Base-by-base conservation (phyloP, 2,329 filamentous ascomycete genomes). In the Alternaria gaisen region DNA sequence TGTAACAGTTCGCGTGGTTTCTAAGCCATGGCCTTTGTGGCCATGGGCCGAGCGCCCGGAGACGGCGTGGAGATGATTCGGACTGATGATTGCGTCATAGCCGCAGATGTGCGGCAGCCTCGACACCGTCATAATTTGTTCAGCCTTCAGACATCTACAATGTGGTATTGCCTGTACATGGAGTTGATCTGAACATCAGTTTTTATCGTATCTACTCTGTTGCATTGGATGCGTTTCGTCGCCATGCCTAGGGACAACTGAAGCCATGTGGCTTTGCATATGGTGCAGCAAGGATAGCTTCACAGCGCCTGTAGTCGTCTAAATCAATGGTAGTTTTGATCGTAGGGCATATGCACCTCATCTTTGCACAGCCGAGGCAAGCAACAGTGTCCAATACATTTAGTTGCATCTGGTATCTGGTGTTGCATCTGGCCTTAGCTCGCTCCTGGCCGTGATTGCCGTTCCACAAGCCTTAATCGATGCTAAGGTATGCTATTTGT, bases 1-100 rank as follows among this genome's bases (percentile, higher is more conserved):
- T 58, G 58, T 60, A 59, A 64, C 36, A 28, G 4, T 36, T 32
- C 28, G 42, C n/a, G 24, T 38, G 44, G 20, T 55, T 56, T 34
- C 32, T 24, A 18, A 42, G 18, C 26, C 24, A 36, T 41, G 14
- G n/a, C n/a, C n/a, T n/a, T n/a, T n/a, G n/a, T n/a, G 28, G 41
- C 51, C n/a, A 26, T 26, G 32, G 8, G 38, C 36, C 42, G n/a
- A 18, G 20, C 36, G 38, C 28, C 32, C 42, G 43, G 60, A 51
- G 43, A 60, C 53, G 18, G 16, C 44, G 7, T 28, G 53, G 62
- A 42, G 41, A 26, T 50, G 3, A 5, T 30, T 44, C 51, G 56
- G 53, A 53, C 7, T 16, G 11, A 8, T 42, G 40, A 51, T 38
- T n/a, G 20, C 47, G 52, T 54, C 58, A 57, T 44, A 14, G 2